Evolutionary conservation across 2,329 filamentous ascomycete genomes (phyloP).

Genomic region (Clarireedia paspali): DNA sequence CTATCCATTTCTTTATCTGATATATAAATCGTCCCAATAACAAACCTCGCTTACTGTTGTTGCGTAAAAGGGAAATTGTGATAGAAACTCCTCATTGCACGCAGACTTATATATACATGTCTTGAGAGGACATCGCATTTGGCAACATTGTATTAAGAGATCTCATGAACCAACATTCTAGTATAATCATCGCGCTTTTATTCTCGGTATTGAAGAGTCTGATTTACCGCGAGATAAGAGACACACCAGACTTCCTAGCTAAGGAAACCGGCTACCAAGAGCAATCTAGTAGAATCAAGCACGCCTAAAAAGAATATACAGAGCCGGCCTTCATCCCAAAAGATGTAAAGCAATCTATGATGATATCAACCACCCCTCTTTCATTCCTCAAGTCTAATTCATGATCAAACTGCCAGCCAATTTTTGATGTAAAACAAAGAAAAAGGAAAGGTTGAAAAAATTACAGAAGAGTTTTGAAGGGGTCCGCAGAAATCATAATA

Average conservation of each 20-base stretch:
- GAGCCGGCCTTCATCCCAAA: constrained; percentile 2
- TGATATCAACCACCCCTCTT: not conserved
- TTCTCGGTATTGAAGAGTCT: not conserved
- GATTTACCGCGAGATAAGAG: not conserved
- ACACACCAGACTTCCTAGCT: not conserved
- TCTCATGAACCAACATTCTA: no score
- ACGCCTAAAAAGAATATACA: constrained; percentile 1
- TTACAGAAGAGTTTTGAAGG: constrained; percentile 19
- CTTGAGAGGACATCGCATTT: no score
- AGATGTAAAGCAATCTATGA: constrained; percentile 11
- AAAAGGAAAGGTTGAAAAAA: constrained; percentile 9
- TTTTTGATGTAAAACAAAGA: constrained; percentile 19
- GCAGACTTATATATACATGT: not conserved
- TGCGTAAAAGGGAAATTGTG: no score
- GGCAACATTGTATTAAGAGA: no score
- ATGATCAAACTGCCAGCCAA: constrained; percentile 7
- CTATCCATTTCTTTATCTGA: no score
- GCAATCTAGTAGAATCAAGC: constrained; percentile 1
- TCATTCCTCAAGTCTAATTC: constrained; percentile 3
- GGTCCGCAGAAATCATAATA: constrained; percentile 17
- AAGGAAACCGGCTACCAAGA: not conserved
- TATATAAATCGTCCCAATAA: no score
- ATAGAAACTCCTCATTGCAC: no score
- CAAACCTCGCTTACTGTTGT: no score
- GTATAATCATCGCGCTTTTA: not conserved